These are phyloP conservation scores for Pulveroboletus sp. DNA, from an alignment of 768 basidiomycete species.

Conservation along the genomic window DNA sequence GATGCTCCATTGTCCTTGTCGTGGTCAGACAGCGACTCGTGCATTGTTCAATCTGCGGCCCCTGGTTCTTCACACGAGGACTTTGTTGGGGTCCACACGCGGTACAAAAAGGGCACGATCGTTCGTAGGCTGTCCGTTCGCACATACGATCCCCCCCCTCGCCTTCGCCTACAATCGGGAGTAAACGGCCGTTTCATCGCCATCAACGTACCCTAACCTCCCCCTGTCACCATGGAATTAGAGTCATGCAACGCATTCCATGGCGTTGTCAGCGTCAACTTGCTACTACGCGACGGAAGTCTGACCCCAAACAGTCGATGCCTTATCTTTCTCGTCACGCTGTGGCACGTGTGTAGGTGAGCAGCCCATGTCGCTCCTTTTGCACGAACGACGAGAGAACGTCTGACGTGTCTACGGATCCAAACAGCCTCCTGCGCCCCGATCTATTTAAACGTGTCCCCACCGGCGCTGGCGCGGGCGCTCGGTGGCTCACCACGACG, in stretches of 20 bases:
- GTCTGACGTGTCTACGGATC: too few relatives aligned
- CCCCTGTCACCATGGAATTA: neutral
- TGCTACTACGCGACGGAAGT: constrained; percentile 36
- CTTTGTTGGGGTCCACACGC: too few relatives aligned
- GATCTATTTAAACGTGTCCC: too few relatives aligned
- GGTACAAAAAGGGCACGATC: constrained; percentile 11
- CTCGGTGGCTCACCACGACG: too few relatives aligned
- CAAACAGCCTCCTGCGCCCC: neutral
- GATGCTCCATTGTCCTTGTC: too few relatives aligned
- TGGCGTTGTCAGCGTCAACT: constrained; percentile 29
- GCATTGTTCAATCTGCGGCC: too few relatives aligned
- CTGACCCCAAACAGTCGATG: too few relatives aligned
- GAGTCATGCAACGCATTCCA: constrained; percentile 13
- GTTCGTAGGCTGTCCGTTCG: too few relatives aligned
- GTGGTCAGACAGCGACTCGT: too few relatives aligned
- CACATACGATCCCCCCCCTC: neutral
- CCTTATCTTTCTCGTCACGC: constrained; percentile 65
- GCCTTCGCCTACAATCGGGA: neutral
- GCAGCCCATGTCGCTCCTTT: neutral
- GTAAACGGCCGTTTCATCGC: neutral
- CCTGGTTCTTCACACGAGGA: too few relatives aligned
- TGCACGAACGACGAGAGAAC: too few relatives aligned
- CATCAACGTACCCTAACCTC: neutral
- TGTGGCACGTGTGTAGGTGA: constrained; percentile 77
- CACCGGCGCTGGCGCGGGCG: too few relatives aligned